phyloP scores from a whole-genome alignment of 371 early-diverging fungal species.

The Syncephalastrum contaminatum region DNA sequence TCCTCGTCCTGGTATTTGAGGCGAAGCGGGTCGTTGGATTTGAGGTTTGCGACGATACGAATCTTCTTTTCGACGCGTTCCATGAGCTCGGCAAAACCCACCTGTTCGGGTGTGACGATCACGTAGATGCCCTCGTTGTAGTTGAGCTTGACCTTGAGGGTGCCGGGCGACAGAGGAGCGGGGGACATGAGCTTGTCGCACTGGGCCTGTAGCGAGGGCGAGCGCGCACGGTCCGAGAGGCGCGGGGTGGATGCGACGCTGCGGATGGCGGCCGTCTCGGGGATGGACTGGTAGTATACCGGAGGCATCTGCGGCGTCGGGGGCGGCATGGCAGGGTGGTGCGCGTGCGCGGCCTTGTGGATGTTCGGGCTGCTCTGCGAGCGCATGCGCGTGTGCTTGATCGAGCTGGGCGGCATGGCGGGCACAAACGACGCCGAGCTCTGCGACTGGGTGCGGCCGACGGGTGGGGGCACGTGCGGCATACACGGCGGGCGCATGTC shows the following conservation, averaged over 20 bases:
- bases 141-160: slow-evolving; percentile 82
- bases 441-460: slow-evolving; percentile 49
- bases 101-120: slow-evolving; percentile 74
- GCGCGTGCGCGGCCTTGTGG: slow-evolving; percentile 25
- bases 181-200: slow-evolving; percentile 1
- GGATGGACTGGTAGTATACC: neutral
- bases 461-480: slow-evolving; percentile 21
- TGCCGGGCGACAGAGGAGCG: slow-evolving; percentile 8
- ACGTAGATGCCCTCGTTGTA: slow-evolving; percentile 84
- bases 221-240: slow-evolving; percentile 27
- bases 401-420: slow-evolving; percentile 7
- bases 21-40: slow-evolving; percentile 53
- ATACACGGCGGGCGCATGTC: neutral
- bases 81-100: slow-evolving; percentile 74
- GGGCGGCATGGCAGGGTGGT: slow-evolving; percentile 16
- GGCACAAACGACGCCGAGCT: slow-evolving; percentile 19
- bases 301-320: slow-evolving; percentile 4
- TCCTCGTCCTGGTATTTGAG: slow-evolving; percentile 93
- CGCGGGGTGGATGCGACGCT: slow-evolving; percentile 25
- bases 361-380: slow-evolving; percentile 72
- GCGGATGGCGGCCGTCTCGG: slow-evolving; percentile 2
- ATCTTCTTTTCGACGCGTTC: slow-evolving; percentile 87
- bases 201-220: slow-evolving; percentile 12
- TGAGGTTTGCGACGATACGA: slow-evolving; percentile 67
- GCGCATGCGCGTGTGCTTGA: slow-evolving; percentile 51